Evolutionary conservation across 1,284 basidiomycete species (phyloP), one percentile per base, ranked within the genome.

Genomic region (Irpex rosettiformis): DNA sequence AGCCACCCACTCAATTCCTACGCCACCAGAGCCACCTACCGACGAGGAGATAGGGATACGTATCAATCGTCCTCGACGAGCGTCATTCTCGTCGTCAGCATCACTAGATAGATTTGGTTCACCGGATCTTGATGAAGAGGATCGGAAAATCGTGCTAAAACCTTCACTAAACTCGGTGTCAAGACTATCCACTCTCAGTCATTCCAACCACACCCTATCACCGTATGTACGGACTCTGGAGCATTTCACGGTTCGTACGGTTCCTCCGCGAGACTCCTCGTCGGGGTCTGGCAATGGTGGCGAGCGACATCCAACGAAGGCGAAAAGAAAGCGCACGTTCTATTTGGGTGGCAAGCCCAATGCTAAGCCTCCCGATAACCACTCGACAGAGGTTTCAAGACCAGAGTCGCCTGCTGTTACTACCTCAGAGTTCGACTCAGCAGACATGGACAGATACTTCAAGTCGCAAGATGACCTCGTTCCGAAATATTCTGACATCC

Each of bases 161-260:
- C 85, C 87, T 0, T 75, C 78, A 1, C 66, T 84, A 75, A 86
- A 86, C 66, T 84, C 86, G 6, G 80, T 96, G 22, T 89, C 89
- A 53, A 91, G 95, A 62, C 78, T 97, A 18, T 88, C 91, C 18
- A 91, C 91, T 2, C 82, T 97, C 57, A 88, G 85, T 22, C 82
- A 89, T 63, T 93, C 92, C 2, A 93, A 96, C 65, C 94, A 96
- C 68, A 97, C 94, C 0, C 77, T 97, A 1, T 93, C 90, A 1
- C 94, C 94, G 0, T 96, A 94, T 72, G 96, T 94, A 8, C 83
- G 93, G 52, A 88, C 88, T 4, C 79, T 94, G 48, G 87, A 91
- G 62, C 94, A 96, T 73, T 95, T 95, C 69, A 93, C 93, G 3
- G 93, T 96, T 2, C 82, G 94, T 24, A 92, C 89, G 61, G 89